Base-by-base conservation (phyloP, 2,329 filamentous ascomycete genomes). In the Dactylonectria estremocensis region DNA sequence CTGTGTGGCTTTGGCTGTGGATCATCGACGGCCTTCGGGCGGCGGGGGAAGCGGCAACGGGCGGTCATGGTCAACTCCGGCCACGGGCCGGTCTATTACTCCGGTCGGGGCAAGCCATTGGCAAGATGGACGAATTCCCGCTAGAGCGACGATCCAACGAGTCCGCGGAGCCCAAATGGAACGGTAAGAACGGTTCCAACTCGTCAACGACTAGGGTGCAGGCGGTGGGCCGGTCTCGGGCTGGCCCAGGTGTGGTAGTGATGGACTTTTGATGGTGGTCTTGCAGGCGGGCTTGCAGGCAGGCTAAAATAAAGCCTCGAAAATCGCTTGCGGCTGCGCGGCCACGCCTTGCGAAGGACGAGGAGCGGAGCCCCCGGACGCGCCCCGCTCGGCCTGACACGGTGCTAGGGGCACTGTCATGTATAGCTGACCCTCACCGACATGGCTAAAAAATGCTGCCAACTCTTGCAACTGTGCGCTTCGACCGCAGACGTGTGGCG, bases 291-390 rank as follows among this genome's bases (percentile, higher is more conserved):
- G 48, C 13, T 20, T 31, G 48, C 48, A 49, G 48, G 24, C 49
- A n/a, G 24, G 49, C 49, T 52, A 52, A 52, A 52, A 52, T n/a
- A 33, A 33, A 18, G 49, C 28, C 49, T 52, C 50, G 33, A 28
- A 58, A 28, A 45, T 58, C 53, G 61, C 35, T 64, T 13, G 49
- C 48, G 28, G 31, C 35, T 65, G 66, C 52, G 53, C 46, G 64
- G 66, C 55, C 69, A 61, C 74, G 74, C 74, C 74, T 76, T 76
- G 70, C 60, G 70, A 75, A 75, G 52, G 69, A 76, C 74, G 69
- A 75, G 72, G 72, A 75, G 74, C 70, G 74, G 74, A 75, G 74
- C 69, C 67, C 67, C 63, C 67, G 50, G 54, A 58, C 48, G 48
- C 50, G 48, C 66, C 66, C 62, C 67, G 55, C 58, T 35, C n/a